Evolutionary conservation across 139 green algal genomes (phyloP), one percentile per base, ranked within the genome.

Genomic region (Eudorina sp.): DNA sequence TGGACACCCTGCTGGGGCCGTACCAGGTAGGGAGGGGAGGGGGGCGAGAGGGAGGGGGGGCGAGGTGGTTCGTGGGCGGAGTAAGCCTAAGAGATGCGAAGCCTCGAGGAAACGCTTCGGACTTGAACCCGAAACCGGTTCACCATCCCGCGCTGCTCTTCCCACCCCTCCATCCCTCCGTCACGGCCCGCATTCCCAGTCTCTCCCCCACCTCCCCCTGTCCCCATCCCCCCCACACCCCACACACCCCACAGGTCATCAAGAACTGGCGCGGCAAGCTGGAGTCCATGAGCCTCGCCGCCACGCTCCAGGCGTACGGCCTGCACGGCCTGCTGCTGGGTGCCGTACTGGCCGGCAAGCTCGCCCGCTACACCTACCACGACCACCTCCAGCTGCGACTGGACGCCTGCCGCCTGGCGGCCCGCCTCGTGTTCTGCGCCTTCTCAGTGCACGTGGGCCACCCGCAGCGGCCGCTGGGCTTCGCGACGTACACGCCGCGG

Each of bases 21-120:
- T 96, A 95, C 88, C 94, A 96, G 88, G 92, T 93, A 66, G 4
- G 75, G 6, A n/a, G n/a, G n/a, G n/a, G n/a, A n/a, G n/a, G n/a
- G n/a, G n/a, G n/a, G n/a, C n/a, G n/a, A n/a, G n/a, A n/a, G n/a
- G n/a, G n/a, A n/a, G n/a, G n/a, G n/a, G n/a, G n/a, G n/a, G n/a
- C n/a, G n/a, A n/a, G n/a, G n/a, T n/a, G n/a, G n/a, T n/a, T n/a
- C n/a, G n/a, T n/a, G n/a, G n/a, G n/a, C n/a, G n/a, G n/a, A n/a
- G n/a, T n/a, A n/a, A n/a, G n/a, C n/a, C n/a, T n/a, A n/a, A n/a
- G n/a, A n/a, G n/a, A n/a, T n/a, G n/a, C n/a, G n/a, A n/a, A n/a
- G n/a, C n/a, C n/a, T n/a, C n/a, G n/a, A n/a, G n/a, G n/a, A n/a
- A n/a, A n/a, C n/a, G n/a, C n/a, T n/a, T n/a, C n/a, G n/a, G n/a